phyloP scores from a whole-genome alignment of 83 land plant genomes.

The Thuja plicata region DNA sequence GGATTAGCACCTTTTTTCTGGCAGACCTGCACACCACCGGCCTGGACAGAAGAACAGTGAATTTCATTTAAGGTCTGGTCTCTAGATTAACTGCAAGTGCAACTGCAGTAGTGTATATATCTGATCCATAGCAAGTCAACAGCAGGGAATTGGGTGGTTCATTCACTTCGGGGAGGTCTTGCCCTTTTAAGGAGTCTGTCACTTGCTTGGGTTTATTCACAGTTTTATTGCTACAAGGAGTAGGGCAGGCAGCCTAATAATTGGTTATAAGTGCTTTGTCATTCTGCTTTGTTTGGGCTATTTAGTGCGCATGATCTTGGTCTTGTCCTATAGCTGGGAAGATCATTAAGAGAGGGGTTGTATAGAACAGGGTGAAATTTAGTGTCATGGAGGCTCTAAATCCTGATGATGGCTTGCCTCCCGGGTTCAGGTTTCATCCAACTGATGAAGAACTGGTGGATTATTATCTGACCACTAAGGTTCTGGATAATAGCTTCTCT shows the following conservation, averaged over 20 bases:
- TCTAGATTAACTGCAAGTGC: background rate
- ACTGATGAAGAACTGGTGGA: constrained; percentile 68
- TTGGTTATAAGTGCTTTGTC: background rate
- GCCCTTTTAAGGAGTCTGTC: background rate
- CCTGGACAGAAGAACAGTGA: background rate
- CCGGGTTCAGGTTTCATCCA: constrained; percentile 74
- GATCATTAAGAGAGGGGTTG: background rate
- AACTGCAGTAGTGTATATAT: background rate
- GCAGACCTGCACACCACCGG: background rate
- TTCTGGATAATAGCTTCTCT: constrained; percentile 38
- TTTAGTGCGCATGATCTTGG: background rate
- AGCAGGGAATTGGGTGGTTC: background rate
- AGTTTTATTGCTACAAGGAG: background rate
- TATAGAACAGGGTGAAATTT: background rate
- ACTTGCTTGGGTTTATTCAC: background rate
- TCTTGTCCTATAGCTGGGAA: background rate
- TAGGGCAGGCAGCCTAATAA: background rate
- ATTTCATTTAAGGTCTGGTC: background rate
- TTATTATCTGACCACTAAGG: constrained; percentile 56
- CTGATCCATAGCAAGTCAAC: background rate
- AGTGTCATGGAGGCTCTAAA: background rate
- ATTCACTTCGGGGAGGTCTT: too few species aligned
- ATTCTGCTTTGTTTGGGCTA: background rate
- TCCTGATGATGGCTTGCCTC: constrained; percentile 50
- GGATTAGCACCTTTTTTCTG: background rate